phyloP scores from a whole-genome alignment of 768 basidiomycete genomes.

The Mycena rebaudengoi region DNA sequence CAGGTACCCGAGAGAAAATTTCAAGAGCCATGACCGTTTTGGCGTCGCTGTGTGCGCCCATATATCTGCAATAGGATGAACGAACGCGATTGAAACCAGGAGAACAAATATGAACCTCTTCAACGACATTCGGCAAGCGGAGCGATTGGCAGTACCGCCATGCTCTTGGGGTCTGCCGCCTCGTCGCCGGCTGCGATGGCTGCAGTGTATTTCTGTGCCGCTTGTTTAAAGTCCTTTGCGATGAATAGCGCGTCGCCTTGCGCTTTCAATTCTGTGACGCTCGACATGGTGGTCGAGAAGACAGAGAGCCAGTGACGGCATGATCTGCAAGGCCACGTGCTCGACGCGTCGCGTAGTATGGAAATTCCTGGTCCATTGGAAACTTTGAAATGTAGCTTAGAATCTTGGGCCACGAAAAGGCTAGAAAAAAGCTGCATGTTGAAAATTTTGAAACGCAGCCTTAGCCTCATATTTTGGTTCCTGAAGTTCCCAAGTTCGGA shows the following conservation, averaged over 20 bases:
- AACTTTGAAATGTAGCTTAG: no score
- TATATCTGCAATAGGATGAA: constrained; percentile 11
- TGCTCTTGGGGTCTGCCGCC: background rate
- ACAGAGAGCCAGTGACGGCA: background rate
- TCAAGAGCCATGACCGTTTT: constrained; percentile 25
- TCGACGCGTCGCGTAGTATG: no score
- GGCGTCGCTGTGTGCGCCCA: constrained; percentile 26
- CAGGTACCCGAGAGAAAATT: background rate
- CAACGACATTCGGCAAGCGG: constrained; percentile 19
- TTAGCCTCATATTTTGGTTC: no score
- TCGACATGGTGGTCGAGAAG: background rate
- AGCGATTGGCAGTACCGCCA: constrained; percentile 23
- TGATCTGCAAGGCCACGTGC: no score
- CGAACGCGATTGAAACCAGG: background rate
- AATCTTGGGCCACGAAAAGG: no score
- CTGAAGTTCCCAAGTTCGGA: no score
- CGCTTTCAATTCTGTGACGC: constrained; percentile 16
- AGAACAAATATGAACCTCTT: constrained; percentile 12
- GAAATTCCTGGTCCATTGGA: no score
- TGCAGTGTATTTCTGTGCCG: constrained; percentile 17
- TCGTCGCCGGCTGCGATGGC: constrained; percentile 18
- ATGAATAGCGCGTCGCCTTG: constrained; percentile 21
- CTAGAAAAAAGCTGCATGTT: no score
- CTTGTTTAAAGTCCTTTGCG: constrained; percentile 9
- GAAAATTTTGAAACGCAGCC: no score